A percentile compares a stretch with the other conserved stretches of the same genome.
Conservation (phyloP, 805 yeast genomes). For the Candida yuanshanica region DNA sequence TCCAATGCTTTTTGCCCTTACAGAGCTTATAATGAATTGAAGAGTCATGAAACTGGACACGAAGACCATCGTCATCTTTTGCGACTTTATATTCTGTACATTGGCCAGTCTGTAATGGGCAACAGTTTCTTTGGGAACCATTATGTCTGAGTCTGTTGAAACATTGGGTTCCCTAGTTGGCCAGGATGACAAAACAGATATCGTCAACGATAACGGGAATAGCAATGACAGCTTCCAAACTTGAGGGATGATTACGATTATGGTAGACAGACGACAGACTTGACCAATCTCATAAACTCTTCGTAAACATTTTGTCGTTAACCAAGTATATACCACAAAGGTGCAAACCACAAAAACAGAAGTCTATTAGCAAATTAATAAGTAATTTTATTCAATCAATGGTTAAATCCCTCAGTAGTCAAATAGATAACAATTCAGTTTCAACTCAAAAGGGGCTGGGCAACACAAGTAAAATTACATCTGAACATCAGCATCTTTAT, state of each 20-base stretch:
- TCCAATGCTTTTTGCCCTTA: neutral
- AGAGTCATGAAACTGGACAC: neutral
- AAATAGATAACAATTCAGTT: no score
- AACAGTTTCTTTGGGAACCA: conserved; percentile 5
- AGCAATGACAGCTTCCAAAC: neutral
- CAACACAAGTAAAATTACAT: neutral
- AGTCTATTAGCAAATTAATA: neutral
- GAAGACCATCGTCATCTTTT: neutral
- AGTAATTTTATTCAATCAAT: no score
- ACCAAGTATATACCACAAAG: no score
- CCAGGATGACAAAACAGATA: neutral
- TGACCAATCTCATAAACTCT: no score
- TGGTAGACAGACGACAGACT: no score
- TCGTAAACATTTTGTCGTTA: no score
- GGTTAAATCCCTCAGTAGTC: no score
- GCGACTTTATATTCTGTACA: neutral
- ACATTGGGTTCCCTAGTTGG: neutral
- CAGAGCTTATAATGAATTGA: neutral
- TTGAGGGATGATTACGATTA: neutral
- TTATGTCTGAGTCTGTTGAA: neutral
- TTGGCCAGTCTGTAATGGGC: conserved; percentile 1
- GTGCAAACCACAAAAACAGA: neutral
- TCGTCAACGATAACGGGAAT: no score
- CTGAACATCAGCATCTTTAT: conserved; percentile 3
- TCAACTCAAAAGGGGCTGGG: no score